These are phyloP conservation scores for Schizopora paradoxa DNA, from an alignment of 1,284 basidiomycete genomes.

Conservation along the genomic window DNA sequence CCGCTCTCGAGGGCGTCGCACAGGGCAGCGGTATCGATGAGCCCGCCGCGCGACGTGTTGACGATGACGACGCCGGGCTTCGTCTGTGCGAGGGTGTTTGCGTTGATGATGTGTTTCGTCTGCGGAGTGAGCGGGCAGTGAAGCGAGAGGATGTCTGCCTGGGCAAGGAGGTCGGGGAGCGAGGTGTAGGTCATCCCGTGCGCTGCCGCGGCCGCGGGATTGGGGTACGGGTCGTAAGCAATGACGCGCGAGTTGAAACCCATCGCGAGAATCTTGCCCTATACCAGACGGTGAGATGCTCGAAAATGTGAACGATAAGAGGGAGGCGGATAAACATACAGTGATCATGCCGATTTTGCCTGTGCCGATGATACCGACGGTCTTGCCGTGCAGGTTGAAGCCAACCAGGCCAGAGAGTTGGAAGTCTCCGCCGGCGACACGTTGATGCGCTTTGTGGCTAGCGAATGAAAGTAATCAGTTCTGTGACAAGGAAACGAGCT, in stretches of 20 bases:
- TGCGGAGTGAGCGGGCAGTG: slow-evolving; percentile 31
- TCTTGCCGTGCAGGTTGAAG: slow-evolving; percentile 37
- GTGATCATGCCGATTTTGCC: slow-evolving; percentile 37
- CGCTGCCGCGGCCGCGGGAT: slow-evolving; percentile 25
- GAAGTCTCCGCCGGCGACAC: slow-evolving; percentile 25
- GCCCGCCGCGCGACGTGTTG: slow-evolving; percentile 38
- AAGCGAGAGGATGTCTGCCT: slow-evolving; percentile 36
- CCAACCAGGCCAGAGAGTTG: slow-evolving; percentile 22
- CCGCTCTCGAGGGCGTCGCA: slow-evolving; percentile 20
- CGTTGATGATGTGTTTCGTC: slow-evolving; percentile 37
- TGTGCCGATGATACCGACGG: slow-evolving; percentile 44
- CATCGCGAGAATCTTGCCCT: slow-evolving; percentile 1
- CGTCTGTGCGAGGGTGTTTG: slow-evolving; percentile 38
- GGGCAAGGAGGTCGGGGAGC: slow-evolving; percentile 36
- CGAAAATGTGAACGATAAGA: slow-evolving; percentile 22
- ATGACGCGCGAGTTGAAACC: neutral
- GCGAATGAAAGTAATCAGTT: neutral
- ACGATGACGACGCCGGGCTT: slow-evolving; percentile 38
- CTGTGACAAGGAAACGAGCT: neutral
- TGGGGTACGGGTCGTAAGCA: slow-evolving; percentile 40
- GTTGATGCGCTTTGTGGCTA: slow-evolving; percentile 22
- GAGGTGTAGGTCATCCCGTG: slow-evolving; percentile 35
- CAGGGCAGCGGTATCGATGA: slow-evolving; percentile 23
- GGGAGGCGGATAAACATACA: slow-evolving; percentile 3
- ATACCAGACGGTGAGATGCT: slow-evolving; percentile 40